A percentile compares a stretch with the other conserved stretches of the same genome.
Evolutionary conservation across 1,284 basidiomycete genomes (phyloP).

Genomic region (Ustilago trichophora): DNA sequence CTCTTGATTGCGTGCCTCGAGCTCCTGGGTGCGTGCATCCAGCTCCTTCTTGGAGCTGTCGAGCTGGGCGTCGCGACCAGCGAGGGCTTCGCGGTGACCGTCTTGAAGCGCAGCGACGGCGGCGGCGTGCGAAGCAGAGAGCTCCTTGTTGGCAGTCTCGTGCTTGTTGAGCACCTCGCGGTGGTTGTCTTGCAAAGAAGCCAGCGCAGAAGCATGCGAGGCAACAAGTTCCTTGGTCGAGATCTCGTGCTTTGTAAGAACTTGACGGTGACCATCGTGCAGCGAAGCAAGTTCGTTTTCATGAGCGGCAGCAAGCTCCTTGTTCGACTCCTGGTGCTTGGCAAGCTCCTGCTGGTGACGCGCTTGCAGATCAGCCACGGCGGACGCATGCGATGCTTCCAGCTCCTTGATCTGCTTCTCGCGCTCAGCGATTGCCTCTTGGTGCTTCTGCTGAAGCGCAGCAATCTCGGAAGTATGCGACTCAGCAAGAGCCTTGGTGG

Average conservation of each 20-base stretch:
- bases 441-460: conserved; percentile 10
- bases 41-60: conserved; percentile 11
- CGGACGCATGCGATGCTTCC: background rate
- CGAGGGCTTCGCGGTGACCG: conserved; percentile 23
- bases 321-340: background rate
- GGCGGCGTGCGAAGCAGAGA: conserved; percentile 14
- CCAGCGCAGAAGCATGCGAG: conserved; percentile 15
- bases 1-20: conserved; percentile 15
- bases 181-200: conserved; percentile 14
- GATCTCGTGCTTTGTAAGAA: too few relatives aligned
- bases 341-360: conserved; percentile 1
- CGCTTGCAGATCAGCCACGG: background rate
- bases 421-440: conserved; percentile 3
- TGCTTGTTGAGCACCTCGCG: conserved; percentile 16
- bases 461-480: conserved; percentile 15
- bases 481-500: conserved; percentile 5
- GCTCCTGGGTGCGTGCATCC: conserved; percentile 11
- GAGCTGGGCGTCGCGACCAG: conserved; percentile 15
- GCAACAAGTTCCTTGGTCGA: too few relatives aligned
- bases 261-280: too few relatives aligned
- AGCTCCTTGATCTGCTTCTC: conserved; percentile 15
- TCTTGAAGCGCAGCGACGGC: conserved; percentile 19
- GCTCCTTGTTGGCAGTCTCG: conserved; percentile 13
- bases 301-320: too few relatives aligned
- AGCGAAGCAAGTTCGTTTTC: too few relatives aligned